Evolutionary conservation across 2,329 filamentous ascomycete genomes (phyloP), one percentile per base, ranked within the genome.

Genomic region (Aspergillus calidoustus): DNA sequence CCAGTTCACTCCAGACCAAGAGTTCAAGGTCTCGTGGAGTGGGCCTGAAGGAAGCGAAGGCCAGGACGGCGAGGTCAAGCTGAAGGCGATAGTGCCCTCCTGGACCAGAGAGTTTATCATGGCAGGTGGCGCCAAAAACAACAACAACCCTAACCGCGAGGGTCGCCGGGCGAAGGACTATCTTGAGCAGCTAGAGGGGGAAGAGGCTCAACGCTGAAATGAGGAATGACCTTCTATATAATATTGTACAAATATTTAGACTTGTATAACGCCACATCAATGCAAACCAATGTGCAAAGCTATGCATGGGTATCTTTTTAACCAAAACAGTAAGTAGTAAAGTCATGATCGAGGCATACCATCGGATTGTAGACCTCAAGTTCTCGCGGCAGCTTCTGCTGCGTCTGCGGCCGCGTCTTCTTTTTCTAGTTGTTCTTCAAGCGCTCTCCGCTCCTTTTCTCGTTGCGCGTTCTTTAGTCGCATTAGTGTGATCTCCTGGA

Each of bases 1-100:
- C 5, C 79, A 79, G 23, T 91, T 83, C 72, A 86, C 80, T 62
- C 83, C 85, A 0, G 83, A 82, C 1, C 83, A 88, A 61, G 85
- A 90, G 76, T 91, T 90, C 68, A 80, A 86, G 62, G 74, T 91
- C 34, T 79, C 82, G 34, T 83, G 82, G 81, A 79, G 74, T 30
- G 76, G 67, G 4, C 76, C 78, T 44, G 80, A 81, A 28, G 81
- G 81, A 9, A n/a, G 51, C 7, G 60, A 57, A 50, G 74, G 53
- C 4, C 59, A 62, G 74, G 71, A 71, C 11, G 74, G 78, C 50
- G 81, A 82, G 49, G 80, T 86, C 17, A 86, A 83, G 68, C 71
- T 93, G 41, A 93, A 91, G 80, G 92, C 94, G 0, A 91, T 97
- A 76, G 88, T 97, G 68, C 93, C 93, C 0, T 82, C 87, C 46